Evolutionary conservation across 2,329 filamentous ascomycete species (phyloP).

Genomic region (Colletotrichum graminicola): DNA sequence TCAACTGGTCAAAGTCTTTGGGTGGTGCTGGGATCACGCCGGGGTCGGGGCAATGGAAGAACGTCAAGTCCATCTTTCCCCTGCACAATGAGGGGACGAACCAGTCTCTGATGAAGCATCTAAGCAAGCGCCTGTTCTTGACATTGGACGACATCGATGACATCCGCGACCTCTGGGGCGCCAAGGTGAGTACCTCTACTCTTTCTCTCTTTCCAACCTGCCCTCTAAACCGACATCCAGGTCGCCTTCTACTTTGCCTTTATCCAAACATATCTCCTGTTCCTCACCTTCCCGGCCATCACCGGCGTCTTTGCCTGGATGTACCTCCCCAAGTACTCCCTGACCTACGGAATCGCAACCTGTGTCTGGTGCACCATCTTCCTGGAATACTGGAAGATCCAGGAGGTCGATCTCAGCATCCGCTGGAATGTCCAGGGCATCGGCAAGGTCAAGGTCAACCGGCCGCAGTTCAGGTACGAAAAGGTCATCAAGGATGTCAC

Average conservation of each 20-base stretch:
- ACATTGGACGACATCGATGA: slow-evolving; percentile 66
- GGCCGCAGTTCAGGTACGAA: slow-evolving; percentile 74
- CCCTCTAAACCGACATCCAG: slow-evolving; percentile 48
- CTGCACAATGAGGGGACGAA: slow-evolving; percentile 71
- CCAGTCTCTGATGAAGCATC: slow-evolving; percentile 66
- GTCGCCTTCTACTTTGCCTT: slow-evolving; percentile 89
- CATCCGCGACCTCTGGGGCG: slow-evolving; percentile 72
- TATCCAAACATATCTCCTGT: slow-evolving; percentile 79
- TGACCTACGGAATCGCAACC: slow-evolving; percentile 75
- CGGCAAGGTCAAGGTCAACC: slow-evolving; percentile 73
- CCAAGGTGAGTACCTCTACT: slow-evolving; percentile 57
- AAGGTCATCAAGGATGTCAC: slow-evolving; percentile 71
- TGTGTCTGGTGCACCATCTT: slow-evolving; percentile 80
- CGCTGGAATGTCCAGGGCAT: slow-evolving; percentile 81
- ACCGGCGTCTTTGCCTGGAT: slow-evolving; percentile 78
- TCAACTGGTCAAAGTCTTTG: slow-evolving; percentile 67
- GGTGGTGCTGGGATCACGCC: slow-evolving; percentile 75
- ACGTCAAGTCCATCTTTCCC: slow-evolving; percentile 72
- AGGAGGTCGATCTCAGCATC: slow-evolving; percentile 77
- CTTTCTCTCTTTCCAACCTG: fast-evolving
- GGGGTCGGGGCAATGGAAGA: slow-evolving; percentile 68
- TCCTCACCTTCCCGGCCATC: slow-evolving; percentile 76
- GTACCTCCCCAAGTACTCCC: slow-evolving; percentile 77
- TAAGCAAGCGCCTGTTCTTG: slow-evolving; percentile 66
- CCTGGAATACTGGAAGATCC: slow-evolving; percentile 84